These are phyloP conservation scores for Raddia distichophylla DNA, from an alignment of 176 grass and related monocot genomes.

Conservation along the genomic window DNA sequence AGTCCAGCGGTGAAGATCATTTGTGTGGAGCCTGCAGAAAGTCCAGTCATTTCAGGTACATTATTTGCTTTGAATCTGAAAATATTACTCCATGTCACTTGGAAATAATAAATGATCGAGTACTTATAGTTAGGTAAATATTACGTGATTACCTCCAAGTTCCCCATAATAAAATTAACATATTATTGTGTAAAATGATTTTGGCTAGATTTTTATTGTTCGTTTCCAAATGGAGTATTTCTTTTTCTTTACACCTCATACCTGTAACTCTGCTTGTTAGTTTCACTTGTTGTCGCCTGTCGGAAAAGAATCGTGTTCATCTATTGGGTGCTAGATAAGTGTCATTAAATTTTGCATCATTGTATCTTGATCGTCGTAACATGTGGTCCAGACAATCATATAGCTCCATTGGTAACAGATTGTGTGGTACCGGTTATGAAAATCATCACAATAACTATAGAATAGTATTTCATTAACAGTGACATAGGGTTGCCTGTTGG, in stretches of 20 bases:
- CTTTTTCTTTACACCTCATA: not conserved
- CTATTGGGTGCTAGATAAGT: not conserved
- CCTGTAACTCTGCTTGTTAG: not conserved
- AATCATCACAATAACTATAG: not conserved
- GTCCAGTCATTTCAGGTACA: slow-evolving; percentile 69
- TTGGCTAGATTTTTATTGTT: not conserved
- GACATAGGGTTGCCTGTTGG: slow-evolving; percentile 3
- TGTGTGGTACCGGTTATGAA: not conserved
- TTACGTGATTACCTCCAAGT: not conserved
- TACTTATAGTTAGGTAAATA: not conserved
- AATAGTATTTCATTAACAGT: not conserved
- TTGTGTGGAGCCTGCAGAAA: slow-evolving; percentile 78
- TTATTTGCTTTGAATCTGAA: not conserved
- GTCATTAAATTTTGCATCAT: not conserved
- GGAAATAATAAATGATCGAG: not conserved
- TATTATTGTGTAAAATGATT: not conserved
- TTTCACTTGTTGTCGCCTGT: not conserved
- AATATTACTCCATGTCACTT: not conserved
- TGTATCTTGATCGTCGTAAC: not conserved
- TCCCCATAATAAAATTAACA: not conserved
- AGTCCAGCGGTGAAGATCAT: slow-evolving; percentile 63
- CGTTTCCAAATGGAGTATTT: not conserved
- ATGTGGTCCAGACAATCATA: not conserved
- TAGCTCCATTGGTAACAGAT: not conserved
- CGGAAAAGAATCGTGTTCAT: not conserved